Evolutionary conservation across 2,329 filamentous ascomycete species (phyloP).

Genomic region (Conoideocrella luteorostrata): DNA sequence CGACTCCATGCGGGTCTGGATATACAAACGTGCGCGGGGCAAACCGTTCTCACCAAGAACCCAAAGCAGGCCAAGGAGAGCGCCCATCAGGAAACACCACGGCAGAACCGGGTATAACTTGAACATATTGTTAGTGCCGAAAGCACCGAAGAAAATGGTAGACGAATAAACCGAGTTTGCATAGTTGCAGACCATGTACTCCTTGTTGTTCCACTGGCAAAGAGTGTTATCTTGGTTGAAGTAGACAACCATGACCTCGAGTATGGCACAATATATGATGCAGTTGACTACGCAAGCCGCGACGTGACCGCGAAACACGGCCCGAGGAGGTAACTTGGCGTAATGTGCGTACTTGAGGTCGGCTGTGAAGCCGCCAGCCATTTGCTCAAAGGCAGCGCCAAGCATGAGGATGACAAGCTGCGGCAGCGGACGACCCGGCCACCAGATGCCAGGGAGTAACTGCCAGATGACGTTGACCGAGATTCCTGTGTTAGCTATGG

Average conservation of each 20-base stretch:
- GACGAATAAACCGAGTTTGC: not conserved
- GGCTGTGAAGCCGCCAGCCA: conserved; percentile 15
- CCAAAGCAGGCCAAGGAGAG: conserved; percentile 22
- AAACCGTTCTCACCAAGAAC: conserved; percentile 12
- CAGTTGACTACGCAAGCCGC: conserved; percentile 17
- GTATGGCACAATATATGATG: not conserved
- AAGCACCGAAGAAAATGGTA: conserved; percentile 22
- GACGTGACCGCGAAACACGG: conserved; percentile 22
- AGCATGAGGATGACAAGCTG: not conserved
- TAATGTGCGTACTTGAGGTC: conserved; percentile 26
- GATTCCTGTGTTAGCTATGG: not conserved
- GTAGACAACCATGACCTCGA: not conserved
- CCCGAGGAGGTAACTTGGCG: conserved; percentile 22
- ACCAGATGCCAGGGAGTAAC: not conserved
- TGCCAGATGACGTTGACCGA: not conserved
- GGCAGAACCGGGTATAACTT: conserved; percentile 18
- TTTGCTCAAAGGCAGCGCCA: conserved; percentile 22
- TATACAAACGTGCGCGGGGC: conserved; percentile 9
- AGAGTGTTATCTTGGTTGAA: not conserved
- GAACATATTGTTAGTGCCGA: conserved; percentile 20
- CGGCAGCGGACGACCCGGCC: no score
- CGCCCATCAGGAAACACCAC: conserved; percentile 28
- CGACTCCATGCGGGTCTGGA: no score
- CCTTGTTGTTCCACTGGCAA: not conserved
- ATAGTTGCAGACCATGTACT: not conserved